Evolutionary conservation across 306 rosid genomes (phyloP), one percentile per base, ranked within the genome.

Genomic region (Fagus crenata): DNA sequence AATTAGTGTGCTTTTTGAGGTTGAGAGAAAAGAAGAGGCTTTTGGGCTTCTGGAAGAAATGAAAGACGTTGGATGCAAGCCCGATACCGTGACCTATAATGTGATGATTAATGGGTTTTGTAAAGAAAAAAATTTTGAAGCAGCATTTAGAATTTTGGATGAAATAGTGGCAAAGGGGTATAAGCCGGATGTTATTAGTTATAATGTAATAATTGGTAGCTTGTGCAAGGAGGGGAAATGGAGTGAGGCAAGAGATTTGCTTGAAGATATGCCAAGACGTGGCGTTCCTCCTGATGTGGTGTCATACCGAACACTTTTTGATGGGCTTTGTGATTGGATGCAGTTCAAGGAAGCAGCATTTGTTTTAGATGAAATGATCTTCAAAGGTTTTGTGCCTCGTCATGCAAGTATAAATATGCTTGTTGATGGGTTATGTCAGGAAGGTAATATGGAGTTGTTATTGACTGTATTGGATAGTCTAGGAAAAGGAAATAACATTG

Each of bases 341-440:
- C 89, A 82, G 79, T 85, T 87, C 64, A 74, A 53, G 75, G 97
- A 90, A 78, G 97, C 96, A 49, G 83, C 86, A 12, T 59, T 81
- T 33, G 49, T 90, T 75, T 53, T 91, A 60, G 97, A 91, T 40
- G 96, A 91, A 88, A 90, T 90, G 98, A 42, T 91, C 46, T 93
- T 89, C 73, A 82, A 87, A 86, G 90, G 96, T 18, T 85, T 71
- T 64, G 75, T 68, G 13, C 96, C 93, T 5, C 73, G 55, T 74
- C 17, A 55, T 0, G 46, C n/a, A 31, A 85, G 86, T 69, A 33
- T 84, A 53, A 83, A 81, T 39, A 79, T 81, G 37, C 81, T 93
- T 49, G 70, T 91, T 0, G 36, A 58, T 15, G 76, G 43, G 39
- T 49, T 91, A 84, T 82, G 87, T 67, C 37, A 31, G 74, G 87